These are phyloP conservation scores for Fusarium compactum DNA, from an alignment of 2,329 filamentous ascomycete genomes.

Conservation along the genomic window DNA sequence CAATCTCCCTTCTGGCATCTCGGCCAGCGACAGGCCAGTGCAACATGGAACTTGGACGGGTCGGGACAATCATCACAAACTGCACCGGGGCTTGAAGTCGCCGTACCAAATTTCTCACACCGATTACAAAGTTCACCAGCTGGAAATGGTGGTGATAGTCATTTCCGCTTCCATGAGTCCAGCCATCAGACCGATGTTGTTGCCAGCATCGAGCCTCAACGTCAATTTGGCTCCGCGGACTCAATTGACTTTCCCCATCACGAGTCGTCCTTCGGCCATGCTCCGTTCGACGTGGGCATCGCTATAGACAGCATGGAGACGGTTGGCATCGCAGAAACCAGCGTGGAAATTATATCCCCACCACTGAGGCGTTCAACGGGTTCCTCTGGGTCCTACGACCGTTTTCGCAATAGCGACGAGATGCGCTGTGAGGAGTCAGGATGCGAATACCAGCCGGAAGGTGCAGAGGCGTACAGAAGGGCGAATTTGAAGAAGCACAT, in stretches of 20 bases:
- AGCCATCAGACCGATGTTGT: rapidly evolving
- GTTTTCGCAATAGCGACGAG: rapidly evolving
- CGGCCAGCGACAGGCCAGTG: rapidly evolving
- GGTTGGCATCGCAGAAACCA: background rate
- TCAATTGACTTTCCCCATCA: rapidly evolving
- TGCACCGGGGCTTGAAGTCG: background rate
- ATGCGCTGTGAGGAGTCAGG: background rate
- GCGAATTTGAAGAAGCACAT: background rate
- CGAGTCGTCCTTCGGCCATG: rapidly evolving
- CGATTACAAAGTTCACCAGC: rapidly evolving
- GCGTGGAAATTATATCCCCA: rapidly evolving
- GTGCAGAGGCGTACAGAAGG: rapidly evolving
- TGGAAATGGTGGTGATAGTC: rapidly evolving
- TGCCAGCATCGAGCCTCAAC: no score
- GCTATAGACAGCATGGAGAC: rapidly evolving
- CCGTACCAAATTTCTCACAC: background rate
- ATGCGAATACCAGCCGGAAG: background rate
- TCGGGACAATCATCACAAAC: rapidly evolving
- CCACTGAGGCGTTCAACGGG: rapidly evolving
- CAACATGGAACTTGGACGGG: background rate
- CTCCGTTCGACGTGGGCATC: rapidly evolving
- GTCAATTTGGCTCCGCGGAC: rapidly evolving
- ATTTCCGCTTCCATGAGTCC: rapidly evolving
- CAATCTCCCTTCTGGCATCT: rapidly evolving
- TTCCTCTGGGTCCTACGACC: rapidly evolving